Conservation (phyloP, 495 filamentous ascomycete genomes). For the Glarea lozoyensis region DNA sequence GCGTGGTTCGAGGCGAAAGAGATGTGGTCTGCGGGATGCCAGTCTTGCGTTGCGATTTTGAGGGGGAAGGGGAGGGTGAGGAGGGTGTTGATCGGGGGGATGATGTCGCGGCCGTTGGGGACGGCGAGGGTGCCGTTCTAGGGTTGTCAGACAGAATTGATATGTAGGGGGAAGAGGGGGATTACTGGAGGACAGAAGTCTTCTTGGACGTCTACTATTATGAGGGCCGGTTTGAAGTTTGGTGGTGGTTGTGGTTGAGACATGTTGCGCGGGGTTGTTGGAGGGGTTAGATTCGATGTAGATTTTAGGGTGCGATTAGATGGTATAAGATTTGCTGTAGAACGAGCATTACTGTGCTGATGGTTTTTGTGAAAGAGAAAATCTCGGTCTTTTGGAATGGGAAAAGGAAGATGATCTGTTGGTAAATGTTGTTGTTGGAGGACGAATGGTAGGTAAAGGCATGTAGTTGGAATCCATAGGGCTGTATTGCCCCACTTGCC, state of each 20-base stretch:
- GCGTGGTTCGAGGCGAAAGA: constrained; percentile 83
- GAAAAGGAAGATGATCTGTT: too few relatives aligned
- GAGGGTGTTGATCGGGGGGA: constrained; percentile 64
- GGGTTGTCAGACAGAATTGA: not conserved
- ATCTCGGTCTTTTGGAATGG: too few relatives aligned
- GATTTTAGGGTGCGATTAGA: too few relatives aligned
- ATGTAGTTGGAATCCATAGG: too few relatives aligned
- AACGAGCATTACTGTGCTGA: too few relatives aligned
- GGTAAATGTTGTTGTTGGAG: too few relatives aligned
- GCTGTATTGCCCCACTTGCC: too few relatives aligned
- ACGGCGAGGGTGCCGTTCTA: constrained; percentile 82
- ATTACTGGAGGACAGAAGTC: constrained; percentile 88
- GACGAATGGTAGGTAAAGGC: too few relatives aligned
- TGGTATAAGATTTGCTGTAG: too few relatives aligned
- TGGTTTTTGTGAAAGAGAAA: too few relatives aligned
- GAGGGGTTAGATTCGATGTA: too few relatives aligned
- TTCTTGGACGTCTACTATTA: constrained; percentile 88
- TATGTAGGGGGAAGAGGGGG: not conserved
- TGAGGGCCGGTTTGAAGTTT: constrained; percentile 45
- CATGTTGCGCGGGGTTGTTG: too few relatives aligned
- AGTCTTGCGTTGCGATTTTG: constrained; percentile 82
- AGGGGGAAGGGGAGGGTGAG: constrained; percentile 62
- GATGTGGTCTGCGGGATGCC: constrained; percentile 75
- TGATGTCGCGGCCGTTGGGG: constrained; percentile 56
- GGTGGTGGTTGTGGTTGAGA: not conserved